Conservation (phyloP, 140 eudicot species). For the Erigeron philadelphicus region DNA sequence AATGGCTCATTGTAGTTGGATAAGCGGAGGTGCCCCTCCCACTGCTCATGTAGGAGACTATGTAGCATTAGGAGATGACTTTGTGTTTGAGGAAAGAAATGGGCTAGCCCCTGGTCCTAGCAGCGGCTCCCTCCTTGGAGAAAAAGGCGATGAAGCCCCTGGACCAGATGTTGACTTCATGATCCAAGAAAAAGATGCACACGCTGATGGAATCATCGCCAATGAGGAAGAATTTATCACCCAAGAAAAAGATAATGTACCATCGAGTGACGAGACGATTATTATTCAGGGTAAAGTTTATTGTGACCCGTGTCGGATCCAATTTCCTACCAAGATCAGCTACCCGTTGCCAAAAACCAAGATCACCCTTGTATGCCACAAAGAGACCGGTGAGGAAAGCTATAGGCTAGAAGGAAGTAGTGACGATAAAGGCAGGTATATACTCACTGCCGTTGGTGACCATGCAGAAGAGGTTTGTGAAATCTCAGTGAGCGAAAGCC, state of each 20-base stretch:
- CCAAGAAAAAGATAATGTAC: constrained; percentile 5
- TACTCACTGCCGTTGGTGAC: constrained; percentile 33
- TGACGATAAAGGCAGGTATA: constrained; percentile 30
- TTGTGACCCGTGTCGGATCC: constrained; percentile 66
- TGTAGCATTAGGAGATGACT: constrained; percentile 4
- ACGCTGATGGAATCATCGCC: too few relatives aligned
- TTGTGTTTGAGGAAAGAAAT: background rate
- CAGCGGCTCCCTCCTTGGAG: too few relatives aligned
- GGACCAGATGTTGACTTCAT: constrained; percentile 5
- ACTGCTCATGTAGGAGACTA: constrained; percentile 19
- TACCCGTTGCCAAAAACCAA: constrained; percentile 22
- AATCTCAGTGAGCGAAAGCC: constrained; percentile 37
- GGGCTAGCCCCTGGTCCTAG: too few relatives aligned
- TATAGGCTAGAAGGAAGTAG: constrained; percentile 31
- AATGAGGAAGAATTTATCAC: background rate
- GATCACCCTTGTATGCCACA: constrained; percentile 39
- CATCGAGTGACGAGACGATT: constrained; percentile 12
- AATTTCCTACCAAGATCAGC: constrained; percentile 47
- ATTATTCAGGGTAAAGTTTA: constrained; percentile 49
- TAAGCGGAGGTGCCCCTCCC: constrained; percentile 31
- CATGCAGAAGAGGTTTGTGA: constrained; percentile 52
- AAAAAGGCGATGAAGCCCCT: background rate
- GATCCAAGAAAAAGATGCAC: constrained; percentile 9
- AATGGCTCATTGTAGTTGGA: constrained; percentile 29
- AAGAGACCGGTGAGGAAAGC: constrained; percentile 21